Evolutionary conservation across 129 eudicot genomes (phyloP).

Genomic region (Centella asiatica): DNA sequence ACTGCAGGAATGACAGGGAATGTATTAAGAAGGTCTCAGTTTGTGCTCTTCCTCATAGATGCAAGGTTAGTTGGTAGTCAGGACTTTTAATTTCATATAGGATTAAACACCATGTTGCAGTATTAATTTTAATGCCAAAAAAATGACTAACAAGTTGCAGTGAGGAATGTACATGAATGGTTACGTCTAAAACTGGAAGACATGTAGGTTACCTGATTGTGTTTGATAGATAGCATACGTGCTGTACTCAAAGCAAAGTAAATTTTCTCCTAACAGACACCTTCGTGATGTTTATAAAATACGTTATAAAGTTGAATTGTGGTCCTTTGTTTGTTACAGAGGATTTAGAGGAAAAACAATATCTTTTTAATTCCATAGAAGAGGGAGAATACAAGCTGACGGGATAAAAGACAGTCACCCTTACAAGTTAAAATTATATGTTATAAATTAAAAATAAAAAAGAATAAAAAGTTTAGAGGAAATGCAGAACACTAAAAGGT

Average conservation of each 20-base stretch:
- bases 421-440: no score
- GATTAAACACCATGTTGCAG: neutral
- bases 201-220: no score
- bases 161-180: no score
- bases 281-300: no score
- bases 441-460: no score
- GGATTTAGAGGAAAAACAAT: neutral
- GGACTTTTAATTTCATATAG: neutral
- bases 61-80: slow-evolving; percentile 55
- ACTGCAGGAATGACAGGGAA: slow-evolving; percentile 89
- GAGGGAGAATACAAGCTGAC: neutral
- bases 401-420: neutral
- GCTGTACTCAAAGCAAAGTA: no score
- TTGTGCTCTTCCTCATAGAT: slow-evolving; percentile 69
- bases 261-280: no score
- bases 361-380: neutral
- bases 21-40: slow-evolving; percentile 54
- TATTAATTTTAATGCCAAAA: neutral
- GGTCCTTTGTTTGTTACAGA: neutral
- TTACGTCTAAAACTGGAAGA: no score
- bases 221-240: no score
- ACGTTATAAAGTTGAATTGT: neutral
- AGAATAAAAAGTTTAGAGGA: neutral
- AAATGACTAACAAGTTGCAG: neutral
- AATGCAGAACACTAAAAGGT: neutral